Evolutionary conservation across 2,329 filamentous ascomycete genomes (phyloP).

Genomic region (Cladosporium sp.): DNA sequence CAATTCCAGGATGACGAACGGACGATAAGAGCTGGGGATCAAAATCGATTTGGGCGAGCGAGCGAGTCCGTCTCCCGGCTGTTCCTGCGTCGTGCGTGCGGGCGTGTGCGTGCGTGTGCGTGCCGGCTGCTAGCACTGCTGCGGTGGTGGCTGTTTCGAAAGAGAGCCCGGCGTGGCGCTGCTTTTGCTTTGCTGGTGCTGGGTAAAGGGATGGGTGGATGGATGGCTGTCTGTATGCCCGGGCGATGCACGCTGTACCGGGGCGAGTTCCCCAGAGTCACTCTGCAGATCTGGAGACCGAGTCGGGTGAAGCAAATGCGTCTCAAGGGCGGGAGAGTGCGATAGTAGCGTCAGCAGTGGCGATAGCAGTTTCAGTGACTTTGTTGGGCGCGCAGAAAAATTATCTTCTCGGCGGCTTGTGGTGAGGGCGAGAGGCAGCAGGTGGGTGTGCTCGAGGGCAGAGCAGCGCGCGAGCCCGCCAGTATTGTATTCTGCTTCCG

Average conservation of each 20-base stretch:
- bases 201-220: constrained; percentile 4
- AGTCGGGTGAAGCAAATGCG: background rate
- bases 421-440: constrained; percentile 1
- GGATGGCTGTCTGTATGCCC: background rate
- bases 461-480: background rate
- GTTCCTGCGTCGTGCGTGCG: constrained; percentile 20
- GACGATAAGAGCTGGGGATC: constrained; percentile 13
- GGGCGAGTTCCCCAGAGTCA: constrained; percentile 13
- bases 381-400: background rate
- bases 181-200: background rate
- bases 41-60: background rate
- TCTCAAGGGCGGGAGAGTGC: background rate
- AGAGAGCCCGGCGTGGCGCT: background rate
- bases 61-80: background rate
- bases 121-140: constrained; percentile 5
- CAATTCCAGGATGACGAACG: constrained; percentile 15
- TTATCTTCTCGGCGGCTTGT: background rate
- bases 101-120: background rate
- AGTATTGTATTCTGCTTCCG: constrained; percentile 3
- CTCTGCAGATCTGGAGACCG: constrained; percentile 14
- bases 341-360: background rate
- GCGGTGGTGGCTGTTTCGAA: background rate
- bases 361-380: background rate
- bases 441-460: constrained; percentile 12
- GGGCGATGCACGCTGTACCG: background rate